Conservation (phyloP, 2,329 filamentous ascomycete species). For the Coleophoma cylindrospora region DNA sequence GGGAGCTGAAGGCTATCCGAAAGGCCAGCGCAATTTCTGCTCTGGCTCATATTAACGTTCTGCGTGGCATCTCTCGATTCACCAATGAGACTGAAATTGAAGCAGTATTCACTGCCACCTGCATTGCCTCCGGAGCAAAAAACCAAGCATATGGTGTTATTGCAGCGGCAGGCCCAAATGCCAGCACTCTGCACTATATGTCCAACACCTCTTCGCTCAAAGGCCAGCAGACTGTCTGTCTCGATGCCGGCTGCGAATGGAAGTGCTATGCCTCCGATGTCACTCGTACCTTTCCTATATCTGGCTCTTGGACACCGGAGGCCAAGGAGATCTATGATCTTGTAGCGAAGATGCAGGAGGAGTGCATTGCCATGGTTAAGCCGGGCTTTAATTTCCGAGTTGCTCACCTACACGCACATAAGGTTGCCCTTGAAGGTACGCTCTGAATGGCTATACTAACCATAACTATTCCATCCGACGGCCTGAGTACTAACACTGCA, state of each 20-base stretch:
- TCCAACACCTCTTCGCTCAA: slow-evolving; percentile 70
- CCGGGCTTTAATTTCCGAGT: slow-evolving; percentile 68
- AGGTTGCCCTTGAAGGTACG: slow-evolving; percentile 58
- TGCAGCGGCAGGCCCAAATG: slow-evolving; percentile 77
- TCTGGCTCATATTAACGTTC: slow-evolving; percentile 69
- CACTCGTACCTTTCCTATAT: slow-evolving; percentile 80
- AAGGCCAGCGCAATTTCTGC: slow-evolving; percentile 78
- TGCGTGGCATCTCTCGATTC: slow-evolving; percentile 56
- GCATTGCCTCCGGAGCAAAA: slow-evolving; percentile 67
- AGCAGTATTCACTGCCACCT: slow-evolving; percentile 68
- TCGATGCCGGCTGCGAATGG: slow-evolving; percentile 88
- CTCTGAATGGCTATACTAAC: too few species aligned
- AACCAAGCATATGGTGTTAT: slow-evolving; percentile 87
- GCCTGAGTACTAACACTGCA: too few species aligned
- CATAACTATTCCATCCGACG: too few species aligned
- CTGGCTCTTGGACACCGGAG: slow-evolving; percentile 63
- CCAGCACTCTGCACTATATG: slow-evolving; percentile 80
- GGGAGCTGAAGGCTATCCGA: slow-evolving; percentile 78
- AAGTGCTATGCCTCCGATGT: slow-evolving; percentile 84
- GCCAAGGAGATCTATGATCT: slow-evolving; percentile 70
- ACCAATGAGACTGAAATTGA: slow-evolving; percentile 80
- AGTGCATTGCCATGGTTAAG: slow-evolving; percentile 63
- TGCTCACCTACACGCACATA: slow-evolving; percentile 68
- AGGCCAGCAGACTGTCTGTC: slow-evolving; percentile 67
- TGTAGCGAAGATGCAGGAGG: slow-evolving; percentile 75